These are phyloP conservation scores for Xylaria sp. DNA, from an alignment of 2,329 filamentous ascomycete species.

Conservation along the genomic window DNA sequence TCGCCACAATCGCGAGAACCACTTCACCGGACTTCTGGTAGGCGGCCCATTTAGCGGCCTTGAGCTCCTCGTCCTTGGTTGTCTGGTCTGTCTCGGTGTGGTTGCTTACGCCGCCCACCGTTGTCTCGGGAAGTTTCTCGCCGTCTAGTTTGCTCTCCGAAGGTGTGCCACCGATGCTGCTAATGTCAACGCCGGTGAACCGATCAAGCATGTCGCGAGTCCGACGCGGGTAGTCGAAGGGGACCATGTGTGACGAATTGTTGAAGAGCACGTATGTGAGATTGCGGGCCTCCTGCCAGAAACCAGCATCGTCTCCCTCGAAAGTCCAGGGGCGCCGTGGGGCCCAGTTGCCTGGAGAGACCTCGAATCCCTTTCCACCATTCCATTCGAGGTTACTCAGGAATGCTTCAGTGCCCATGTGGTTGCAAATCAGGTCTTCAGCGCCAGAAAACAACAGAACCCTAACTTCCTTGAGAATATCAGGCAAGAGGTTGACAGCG, in stretches of 20 bases:
- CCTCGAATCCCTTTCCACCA: slow-evolving; percentile 89
- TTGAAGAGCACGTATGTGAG: slow-evolving; percentile 95
- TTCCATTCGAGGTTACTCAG: slow-evolving; percentile 94
- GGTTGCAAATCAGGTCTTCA: slow-evolving; percentile 96
- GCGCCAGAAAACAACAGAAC: slow-evolving; percentile 92
- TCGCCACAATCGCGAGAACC: slow-evolving; percentile 81
- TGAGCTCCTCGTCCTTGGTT: slow-evolving; percentile 75
- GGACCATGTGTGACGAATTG: slow-evolving; percentile 98
- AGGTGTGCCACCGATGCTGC: slow-evolving; percentile 82
- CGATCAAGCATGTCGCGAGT: slow-evolving; percentile 96
- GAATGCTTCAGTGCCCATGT: slow-evolving; percentile 89
- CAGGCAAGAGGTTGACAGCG: slow-evolving; percentile 78
- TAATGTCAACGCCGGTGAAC: slow-evolving; percentile 93
- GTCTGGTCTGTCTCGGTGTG: slow-evolving; percentile 71
- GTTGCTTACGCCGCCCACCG: slow-evolving; percentile 75
- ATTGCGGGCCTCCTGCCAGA: slow-evolving; percentile 95
- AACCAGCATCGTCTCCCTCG: slow-evolving; percentile 85
- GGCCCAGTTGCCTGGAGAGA: slow-evolving; percentile 86
- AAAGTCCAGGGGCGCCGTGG: slow-evolving; percentile 95
- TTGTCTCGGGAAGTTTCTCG: slow-evolving; percentile 81
- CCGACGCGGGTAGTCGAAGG: slow-evolving; percentile 88
- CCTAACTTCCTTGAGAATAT: slow-evolving; percentile 78
- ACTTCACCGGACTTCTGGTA: slow-evolving; percentile 90
- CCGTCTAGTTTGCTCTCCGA: slow-evolving; percentile 85
- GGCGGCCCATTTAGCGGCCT: slow-evolving; percentile 86